Evolutionary conservation across 257 asterid genomes (phyloP).

Genomic region (Petrea volubilis): DNA sequence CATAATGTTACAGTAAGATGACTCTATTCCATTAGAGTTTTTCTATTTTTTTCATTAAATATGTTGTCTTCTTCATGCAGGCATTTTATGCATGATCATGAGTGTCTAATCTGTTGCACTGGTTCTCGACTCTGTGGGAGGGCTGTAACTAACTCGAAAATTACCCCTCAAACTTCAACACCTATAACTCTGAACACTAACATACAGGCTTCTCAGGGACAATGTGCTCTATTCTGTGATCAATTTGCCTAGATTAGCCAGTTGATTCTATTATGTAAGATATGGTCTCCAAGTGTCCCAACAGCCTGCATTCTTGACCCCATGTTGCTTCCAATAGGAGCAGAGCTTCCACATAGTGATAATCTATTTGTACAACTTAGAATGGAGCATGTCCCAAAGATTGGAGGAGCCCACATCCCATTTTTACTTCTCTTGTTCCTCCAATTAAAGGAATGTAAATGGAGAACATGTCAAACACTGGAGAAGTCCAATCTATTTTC

Average conservation of each 20-base stretch:
- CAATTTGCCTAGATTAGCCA: background rate
- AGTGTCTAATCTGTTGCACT: constrained; percentile 1
- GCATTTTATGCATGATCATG: constrained; percentile 7
- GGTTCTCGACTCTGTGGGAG: background rate
- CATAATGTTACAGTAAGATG: constrained; percentile 85
- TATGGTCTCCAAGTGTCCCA: background rate
- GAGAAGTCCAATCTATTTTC: background rate
- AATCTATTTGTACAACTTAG: background rate
- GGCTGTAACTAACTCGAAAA: background rate
- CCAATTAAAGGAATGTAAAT: too few relatives aligned
- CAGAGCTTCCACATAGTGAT: too few relatives aligned
- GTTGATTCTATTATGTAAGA: background rate
- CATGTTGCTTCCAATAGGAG: background rate
- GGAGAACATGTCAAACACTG: too few relatives aligned
- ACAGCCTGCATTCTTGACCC: background rate
- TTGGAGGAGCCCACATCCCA: background rate
- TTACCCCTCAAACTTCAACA: background rate
- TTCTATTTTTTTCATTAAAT: constrained; percentile 1
- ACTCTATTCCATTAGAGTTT: constrained; percentile 8
- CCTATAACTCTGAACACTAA: background rate
- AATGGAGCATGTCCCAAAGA: background rate
- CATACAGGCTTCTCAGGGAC: background rate
- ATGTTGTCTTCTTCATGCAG: constrained; percentile 10
- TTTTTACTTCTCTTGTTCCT: background rate
- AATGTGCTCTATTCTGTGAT: background rate